Evolutionary conservation across 163 green algal species (phyloP), one percentile per base, ranked within the genome.

Genomic region (Prototheca stagnorum): DNA sequence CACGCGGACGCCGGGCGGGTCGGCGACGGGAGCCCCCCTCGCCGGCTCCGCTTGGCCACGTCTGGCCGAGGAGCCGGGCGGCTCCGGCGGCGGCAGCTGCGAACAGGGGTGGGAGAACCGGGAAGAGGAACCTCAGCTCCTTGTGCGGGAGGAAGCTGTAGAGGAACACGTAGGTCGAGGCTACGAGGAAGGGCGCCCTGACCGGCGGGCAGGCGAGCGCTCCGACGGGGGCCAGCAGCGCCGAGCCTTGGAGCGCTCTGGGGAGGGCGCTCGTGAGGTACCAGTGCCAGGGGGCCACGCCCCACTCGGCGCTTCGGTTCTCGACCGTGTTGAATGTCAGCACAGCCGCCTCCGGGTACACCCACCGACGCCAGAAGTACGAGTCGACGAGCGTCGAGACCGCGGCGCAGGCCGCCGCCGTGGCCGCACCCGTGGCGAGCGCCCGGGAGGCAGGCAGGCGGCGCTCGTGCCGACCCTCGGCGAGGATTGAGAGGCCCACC

Each of bases 311-410:
- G 55, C 77, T 89, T 57, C 67, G 79, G 58, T 93, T 89, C 1
- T 76, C 46, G 36, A 67, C 63, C 5, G 78, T 86, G 62, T 92
- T 93, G 74, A 92, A 93, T 44, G 62, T 77, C 5, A 92, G 61
- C 9, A 92, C 82, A 42, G 77, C 63, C 4, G 68, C 68, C 61
- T 93, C 82, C 12, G 81, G 82, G 79, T 79, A 92, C n/a, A 91
- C 35, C 65, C 33, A 73, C n/a, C 75, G 54, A 17, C 55, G 26
- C 81, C 81, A 92, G 17, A 88, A 52, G 9, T 62, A 23, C 9
- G 75, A 86, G 55, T 92, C 79, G 3, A 84, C 45, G 12, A 33
- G 22, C 5, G 82, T 46, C 7, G 64, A 79, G 34, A 65, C n/a
- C 0, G 39, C 44, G 27, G 80, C 37, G 35, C 59, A 66, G 33